Base-by-base conservation (phyloP, 2,329 filamentous ascomycete genomes). In the Aspergillus alliaceus region DNA sequence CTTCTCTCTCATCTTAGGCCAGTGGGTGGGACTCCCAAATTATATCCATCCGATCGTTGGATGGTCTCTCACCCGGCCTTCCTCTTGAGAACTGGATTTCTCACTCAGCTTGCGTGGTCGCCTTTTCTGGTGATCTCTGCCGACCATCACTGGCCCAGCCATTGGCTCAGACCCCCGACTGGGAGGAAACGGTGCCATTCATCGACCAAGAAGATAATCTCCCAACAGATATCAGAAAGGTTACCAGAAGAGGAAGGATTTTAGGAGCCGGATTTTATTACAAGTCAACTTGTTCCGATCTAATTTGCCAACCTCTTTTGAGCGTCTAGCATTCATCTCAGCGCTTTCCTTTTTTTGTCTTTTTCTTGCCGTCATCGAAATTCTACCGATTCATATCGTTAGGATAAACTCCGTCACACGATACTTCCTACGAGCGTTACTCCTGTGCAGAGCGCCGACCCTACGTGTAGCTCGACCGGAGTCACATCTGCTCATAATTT, bases 391-490 rank as follows among this genome's bases (percentile, higher is more conserved):
- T 12, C 15, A 32, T 46, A 34, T n/a, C 25, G 6, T n/a, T 8
- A n/a, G 35, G 35, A 29, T 15, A 46, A 29, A 18, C 18, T n/a
- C n/a, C 20, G n/a, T 47, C 40, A 14, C n/a, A 42, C 39, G 32
- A 9, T 35, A 37, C 22, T 24, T 11, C 9, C 51, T 20, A 14
- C 35, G 29, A 50, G 53, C 39, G 57, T 46, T 57, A 20, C 52
- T 42, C 56, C 27, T 51, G 53, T 52, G 35, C 51, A 51, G 55
- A 51, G 51, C 57, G 37, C 39, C 47, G 48, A 58, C 61, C 48
- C 42, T 53, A 54, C 31, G 49, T 54, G 51, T 37, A 58, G 53
- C 54, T 60, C 64, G 59, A 56, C 58, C 64, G 67, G 69, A 68
- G 58, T 53, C 58, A 56, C 57, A 53, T 57, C 55, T 55, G 40